These are phyloP conservation scores for Fusarium algeriense DNA, from an alignment of 2,329 filamentous ascomycete genomes.

Conservation along the genomic window DNA sequence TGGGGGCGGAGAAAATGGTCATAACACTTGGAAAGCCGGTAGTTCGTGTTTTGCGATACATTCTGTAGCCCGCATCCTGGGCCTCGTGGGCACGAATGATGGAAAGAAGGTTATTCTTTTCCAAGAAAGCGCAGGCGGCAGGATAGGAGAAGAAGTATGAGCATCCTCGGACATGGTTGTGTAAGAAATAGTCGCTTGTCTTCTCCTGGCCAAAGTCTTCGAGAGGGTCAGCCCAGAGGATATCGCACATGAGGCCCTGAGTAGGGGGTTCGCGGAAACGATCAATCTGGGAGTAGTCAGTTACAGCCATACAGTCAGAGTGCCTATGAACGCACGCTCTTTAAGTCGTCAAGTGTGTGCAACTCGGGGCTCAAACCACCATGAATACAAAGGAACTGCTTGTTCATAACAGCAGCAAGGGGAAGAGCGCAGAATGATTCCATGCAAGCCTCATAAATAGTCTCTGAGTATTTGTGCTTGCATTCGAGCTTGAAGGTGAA, in stretches of 20 bases:
- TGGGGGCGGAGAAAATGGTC: slow-evolving; percentile 99
- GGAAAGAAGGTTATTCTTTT: slow-evolving; percentile 98
- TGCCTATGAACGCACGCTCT: slow-evolving; percentile 72
- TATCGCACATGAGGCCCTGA: slow-evolving; percentile 98
- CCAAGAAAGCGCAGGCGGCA: slow-evolving; percentile 94
- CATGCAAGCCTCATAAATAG: slow-evolving; percentile 97
- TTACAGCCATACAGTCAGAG: neutral
- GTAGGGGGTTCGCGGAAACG: slow-evolving; percentile 98
- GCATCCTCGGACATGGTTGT: slow-evolving; percentile 98
- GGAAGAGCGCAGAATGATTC: slow-evolving; percentile 96
- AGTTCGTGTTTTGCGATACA: slow-evolving; percentile 98
- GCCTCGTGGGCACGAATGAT: slow-evolving; percentile 98
- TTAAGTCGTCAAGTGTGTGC: slow-evolving; percentile 94
- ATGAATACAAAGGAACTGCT: slow-evolving; percentile 99
- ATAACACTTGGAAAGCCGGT: slow-evolving; percentile 99
- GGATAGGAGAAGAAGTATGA: slow-evolving; percentile 99
- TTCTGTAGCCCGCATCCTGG: slow-evolving; percentile 97
- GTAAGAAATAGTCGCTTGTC: slow-evolving; percentile 95
- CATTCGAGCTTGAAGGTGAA: slow-evolving; percentile 99
- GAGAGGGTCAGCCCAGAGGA: slow-evolving; percentile 97
- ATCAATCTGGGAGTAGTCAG: slow-evolving; percentile 75
- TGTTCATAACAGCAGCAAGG: slow-evolving; percentile 98
- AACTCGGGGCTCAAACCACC: slow-evolving; percentile 95
- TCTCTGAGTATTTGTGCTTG: slow-evolving; percentile 99
- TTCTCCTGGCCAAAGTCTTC: slow-evolving; percentile 99